A percentile compares a stretch with the other conserved stretches of the same genome.
Evolutionary conservation across 352 stramenopile species (phyloP).

Genomic region (Phytophthora aleatoria): DNA sequence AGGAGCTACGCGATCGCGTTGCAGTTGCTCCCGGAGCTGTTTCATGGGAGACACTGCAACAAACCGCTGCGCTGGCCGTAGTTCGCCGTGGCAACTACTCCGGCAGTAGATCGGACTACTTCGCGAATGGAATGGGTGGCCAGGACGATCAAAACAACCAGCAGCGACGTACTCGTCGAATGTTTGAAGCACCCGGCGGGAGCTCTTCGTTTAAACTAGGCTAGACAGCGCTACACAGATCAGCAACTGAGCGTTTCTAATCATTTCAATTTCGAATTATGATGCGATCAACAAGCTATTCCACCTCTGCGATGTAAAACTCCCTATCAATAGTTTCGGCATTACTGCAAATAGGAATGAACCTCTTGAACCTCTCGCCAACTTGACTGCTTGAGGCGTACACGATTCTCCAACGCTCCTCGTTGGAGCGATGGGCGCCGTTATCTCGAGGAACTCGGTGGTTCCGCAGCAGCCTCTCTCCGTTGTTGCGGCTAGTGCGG

Average conservation of each 20-base stretch:
- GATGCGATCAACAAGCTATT: too few relatives aligned
- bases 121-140: constrained; percentile 39
- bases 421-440: constrained; percentile 41
- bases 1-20: constrained; percentile 50
- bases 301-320: neutral
- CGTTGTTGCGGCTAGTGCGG: constrained; percentile 28
- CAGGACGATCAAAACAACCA: constrained; percentile 35
- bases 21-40: constrained; percentile 47
- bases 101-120: constrained; percentile 42
- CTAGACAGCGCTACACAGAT: constrained; percentile 13
- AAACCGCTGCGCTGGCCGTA: constrained; percentile 18
- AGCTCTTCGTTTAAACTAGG: constrained; percentile 57
- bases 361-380: neutral
- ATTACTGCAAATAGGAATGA: constrained; percentile 8
- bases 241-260: neutral
- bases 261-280: neutral
- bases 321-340: constrained; percentile 13
- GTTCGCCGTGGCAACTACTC: constrained; percentile 23
- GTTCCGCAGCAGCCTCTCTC: constrained; percentile 41
- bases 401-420: constrained; percentile 1
- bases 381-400: neutral
- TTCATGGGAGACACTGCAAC: constrained; percentile 41
- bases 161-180: constrained; percentile 47
- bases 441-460: constrained; percentile 54
- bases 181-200: constrained; percentile 47